A percentile compares a stretch with the other conserved stretches of the same genome.
phyloP scores from a whole-genome alignment of 2,329 filamentous ascomycete species.

The Drechmeria coniospora region DNA sequence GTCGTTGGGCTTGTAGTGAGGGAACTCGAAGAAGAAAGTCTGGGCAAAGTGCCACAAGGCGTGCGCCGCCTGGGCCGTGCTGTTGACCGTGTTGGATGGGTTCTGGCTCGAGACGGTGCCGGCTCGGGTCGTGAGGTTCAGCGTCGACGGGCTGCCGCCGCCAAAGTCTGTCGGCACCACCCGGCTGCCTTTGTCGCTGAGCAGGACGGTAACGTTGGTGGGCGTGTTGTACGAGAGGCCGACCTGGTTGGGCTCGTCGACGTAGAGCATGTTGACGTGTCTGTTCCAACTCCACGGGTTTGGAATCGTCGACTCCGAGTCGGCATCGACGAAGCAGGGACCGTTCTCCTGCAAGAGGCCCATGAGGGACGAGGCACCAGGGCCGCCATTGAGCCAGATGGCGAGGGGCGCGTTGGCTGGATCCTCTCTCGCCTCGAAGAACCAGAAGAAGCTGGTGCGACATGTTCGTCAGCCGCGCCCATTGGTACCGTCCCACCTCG shows the following conservation, averaged over 20 bases:
- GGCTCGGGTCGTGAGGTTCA: slow-evolving; percentile 21
- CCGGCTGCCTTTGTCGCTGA: slow-evolving; percentile 24
- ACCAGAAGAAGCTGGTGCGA: slow-evolving; percentile 28
- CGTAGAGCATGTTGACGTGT: slow-evolving; percentile 35
- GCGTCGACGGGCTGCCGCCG: slow-evolving; percentile 17
- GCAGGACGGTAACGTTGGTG: slow-evolving; percentile 44
- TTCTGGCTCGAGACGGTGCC: slow-evolving; percentile 18
- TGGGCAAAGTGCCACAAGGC: slow-evolving; percentile 54
- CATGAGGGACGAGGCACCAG: slow-evolving; percentile 45
- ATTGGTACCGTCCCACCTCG: background rate
- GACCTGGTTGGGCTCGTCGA: slow-evolving; percentile 50
- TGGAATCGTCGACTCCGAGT: slow-evolving; percentile 34
- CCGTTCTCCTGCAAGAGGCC: slow-evolving; percentile 49
- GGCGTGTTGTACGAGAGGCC: slow-evolving; percentile 50
- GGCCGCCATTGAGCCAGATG: slow-evolving; percentile 53
- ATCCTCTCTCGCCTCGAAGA: slow-evolving; percentile 28
- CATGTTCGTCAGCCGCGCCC: slow-evolving; percentile 2
- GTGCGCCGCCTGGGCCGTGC: slow-evolving; percentile 36
- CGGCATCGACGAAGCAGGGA: slow-evolving; percentile 30
- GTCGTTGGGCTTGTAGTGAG: slow-evolving; percentile 37
- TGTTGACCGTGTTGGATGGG: slow-evolving; percentile 23
- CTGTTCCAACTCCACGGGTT: slow-evolving; percentile 51
- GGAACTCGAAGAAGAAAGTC: slow-evolving; percentile 41
- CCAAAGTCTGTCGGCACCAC: slow-evolving; percentile 21
- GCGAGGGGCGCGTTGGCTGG: slow-evolving; percentile 27